A percentile compares a stretch with the other conserved stretches of the same genome.
These are phyloP conservation scores for Endogone sp. DNA, from an alignment of 192 early-diverging fungal genomes.

Conservation along the genomic window DNA sequence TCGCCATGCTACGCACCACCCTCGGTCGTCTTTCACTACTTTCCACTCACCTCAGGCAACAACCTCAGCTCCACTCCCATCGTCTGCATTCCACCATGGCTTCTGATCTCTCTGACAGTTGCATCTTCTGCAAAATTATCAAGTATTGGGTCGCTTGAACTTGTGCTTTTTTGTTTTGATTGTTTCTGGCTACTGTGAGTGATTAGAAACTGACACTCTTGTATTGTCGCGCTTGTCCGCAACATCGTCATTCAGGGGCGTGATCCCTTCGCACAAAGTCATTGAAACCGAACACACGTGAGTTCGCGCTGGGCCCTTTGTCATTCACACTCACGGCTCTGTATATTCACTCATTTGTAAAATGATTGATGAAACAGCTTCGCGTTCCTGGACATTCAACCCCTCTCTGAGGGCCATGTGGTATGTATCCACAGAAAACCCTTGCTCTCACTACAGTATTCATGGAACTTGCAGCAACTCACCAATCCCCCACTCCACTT, in stretches of 20 bases:
- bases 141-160: constrained; percentile 35
- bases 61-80: not conserved
- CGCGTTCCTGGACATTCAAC: constrained; percentile 81
- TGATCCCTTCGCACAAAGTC: constrained; percentile 81
- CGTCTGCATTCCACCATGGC: constrained; percentile 30
- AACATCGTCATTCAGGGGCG: too few species aligned
- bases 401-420: constrained; percentile 71
- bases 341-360: not conserved
- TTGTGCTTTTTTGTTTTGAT: too few species aligned
- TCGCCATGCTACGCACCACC: not conserved
- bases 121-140: constrained; percentile 93
- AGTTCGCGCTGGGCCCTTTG: not conserved
- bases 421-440: constrained; percentile 35
- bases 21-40: not conserved
- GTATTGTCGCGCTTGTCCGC: not conserved
- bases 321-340: not conserved
- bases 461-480: not conserved
- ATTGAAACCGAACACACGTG: constrained; percentile 75
- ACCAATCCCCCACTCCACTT: not conserved
- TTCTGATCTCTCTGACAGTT: constrained; percentile 48
- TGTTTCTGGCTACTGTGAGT: not conserved
- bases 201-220: not conserved
- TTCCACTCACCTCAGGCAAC: not conserved
- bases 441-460: not conserved
- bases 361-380: constrained; percentile 30